Base-by-base conservation (phyloP, 805 yeast genomes). In the Wickerhamiella musiphila region DNA sequence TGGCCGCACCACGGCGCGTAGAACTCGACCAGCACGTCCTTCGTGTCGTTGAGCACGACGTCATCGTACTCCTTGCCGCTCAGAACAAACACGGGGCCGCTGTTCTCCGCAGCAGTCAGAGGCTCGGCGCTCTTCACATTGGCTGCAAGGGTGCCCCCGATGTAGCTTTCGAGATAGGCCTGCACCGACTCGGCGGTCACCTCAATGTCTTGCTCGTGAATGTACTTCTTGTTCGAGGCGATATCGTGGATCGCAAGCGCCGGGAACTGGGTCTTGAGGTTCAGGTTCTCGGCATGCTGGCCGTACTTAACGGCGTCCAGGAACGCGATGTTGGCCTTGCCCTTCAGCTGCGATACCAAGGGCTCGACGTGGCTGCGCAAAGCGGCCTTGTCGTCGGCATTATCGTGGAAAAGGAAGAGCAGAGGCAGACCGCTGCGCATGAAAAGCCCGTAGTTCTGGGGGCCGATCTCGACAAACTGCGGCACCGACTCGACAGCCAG, bases 1-100 rank as follows among this genome's bases (percentile, higher is more conserved):
- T 83, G 94, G 29, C 94, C 92, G 64, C 94, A 83, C 94, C 94
- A 84, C 60, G 93, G 70, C 23, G 77, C 76, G 48, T 66, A 70
- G 54, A 71, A 74, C 57, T 81, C 78, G 40, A 81, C 79, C 39
- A 82, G 63, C 7, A 84, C 67, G 45, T 73, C 76, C 61, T 76
- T 77, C 21, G 67, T 72, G 5, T 76, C 65, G 28, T 70, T 65
- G 33, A 65, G 54, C 12, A 81, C 66, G 37, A 81, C 58, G 21
- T 65, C 70, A 31, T 78, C 76, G 58, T 81, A 90, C 50, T 73
- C 81, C 59, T 72, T 68, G 45, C 82, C 93, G 39, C 86, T 95
- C 45, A 86, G 65, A 49, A 70, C 75, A 53, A 63, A 61, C 29
- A 77, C 86, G 33, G 76, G 70, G 32, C 63, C 64, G 31, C 69